These are phyloP conservation scores for Spathaspora boniae DNA, from an alignment of 805 yeast genomes.

Conservation along the genomic window DNA sequence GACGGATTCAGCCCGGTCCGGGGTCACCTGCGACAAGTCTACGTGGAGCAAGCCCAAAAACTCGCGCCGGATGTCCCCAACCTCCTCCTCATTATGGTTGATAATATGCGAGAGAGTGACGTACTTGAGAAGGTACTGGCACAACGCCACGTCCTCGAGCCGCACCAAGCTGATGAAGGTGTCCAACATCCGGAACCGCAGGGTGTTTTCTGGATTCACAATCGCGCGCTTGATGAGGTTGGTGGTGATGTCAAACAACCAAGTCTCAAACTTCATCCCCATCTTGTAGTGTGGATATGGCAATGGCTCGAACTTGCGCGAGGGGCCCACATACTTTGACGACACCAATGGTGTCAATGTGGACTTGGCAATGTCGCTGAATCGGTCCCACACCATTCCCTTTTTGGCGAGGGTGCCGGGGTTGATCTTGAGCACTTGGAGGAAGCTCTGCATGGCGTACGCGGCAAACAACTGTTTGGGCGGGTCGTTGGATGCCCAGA, in stretches of 20 bases:
- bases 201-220: no score
- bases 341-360: slow-evolving; percentile 72
- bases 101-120: slow-evolving; percentile 63
- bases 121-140: slow-evolving; percentile 75
- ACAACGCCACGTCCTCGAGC: slow-evolving; percentile 66
- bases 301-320: slow-evolving; percentile 43
- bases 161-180: slow-evolving; percentile 51
- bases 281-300: slow-evolving; percentile 63
- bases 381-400: slow-evolving; percentile 52
- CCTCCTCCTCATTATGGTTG: slow-evolving; percentile 35
- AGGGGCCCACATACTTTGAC: slow-evolving; percentile 68
- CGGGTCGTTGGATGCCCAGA: slow-evolving; percentile 89
- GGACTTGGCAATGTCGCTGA: slow-evolving; percentile 64
- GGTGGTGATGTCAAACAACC: slow-evolving; percentile 71
- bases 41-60: slow-evolving; percentile 54
- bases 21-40: slow-evolving; percentile 41
- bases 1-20: slow-evolving; percentile 54
- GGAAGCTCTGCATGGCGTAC: slow-evolving; percentile 81
- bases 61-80: slow-evolving; percentile 52
- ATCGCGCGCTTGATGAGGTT: slow-evolving; percentile 54
- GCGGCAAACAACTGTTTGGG: slow-evolving; percentile 79
- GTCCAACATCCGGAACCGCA: neutral
- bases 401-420: slow-evolving; percentile 13
- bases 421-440: slow-evolving; percentile 57
- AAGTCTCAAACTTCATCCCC: slow-evolving; percentile 54